Conservation (phyloP, 768 basidiomycete species). For the Pisolithus microcarpus region DNA sequence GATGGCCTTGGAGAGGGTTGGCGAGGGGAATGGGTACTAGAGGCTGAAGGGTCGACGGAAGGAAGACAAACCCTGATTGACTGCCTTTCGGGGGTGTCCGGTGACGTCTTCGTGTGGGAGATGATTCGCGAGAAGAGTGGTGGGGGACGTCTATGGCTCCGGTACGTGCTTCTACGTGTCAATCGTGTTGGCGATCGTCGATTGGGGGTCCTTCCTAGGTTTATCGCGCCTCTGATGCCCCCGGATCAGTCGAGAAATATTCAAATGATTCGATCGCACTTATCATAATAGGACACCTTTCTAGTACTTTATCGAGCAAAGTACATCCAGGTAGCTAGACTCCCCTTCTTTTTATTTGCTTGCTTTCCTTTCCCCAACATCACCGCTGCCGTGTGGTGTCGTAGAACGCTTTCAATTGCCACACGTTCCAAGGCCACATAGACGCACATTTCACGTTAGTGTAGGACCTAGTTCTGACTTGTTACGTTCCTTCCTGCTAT, state of each 20-base stretch:
- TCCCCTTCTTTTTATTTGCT: neutral
- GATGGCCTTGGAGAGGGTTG: constrained; percentile 57
- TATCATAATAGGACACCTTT: constrained; percentile 10
- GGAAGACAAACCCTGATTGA: constrained; percentile 51
- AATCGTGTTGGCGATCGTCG: neutral
- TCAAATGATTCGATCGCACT: constrained; percentile 13
- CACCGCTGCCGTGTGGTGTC: neutral
- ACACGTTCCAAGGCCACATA: too few species aligned
- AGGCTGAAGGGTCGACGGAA: constrained; percentile 69
- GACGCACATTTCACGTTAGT: too few species aligned
- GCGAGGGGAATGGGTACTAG: constrained; percentile 74
- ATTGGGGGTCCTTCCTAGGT: constrained; percentile 5
- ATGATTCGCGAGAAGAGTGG: constrained; percentile 57
- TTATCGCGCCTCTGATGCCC: constrained; percentile 16
- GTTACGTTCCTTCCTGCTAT: neutral
- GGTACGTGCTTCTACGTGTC: constrained; percentile 31
- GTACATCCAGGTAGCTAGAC: neutral
- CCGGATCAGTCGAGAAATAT: constrained; percentile 17
- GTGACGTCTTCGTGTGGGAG: constrained; percentile 41
- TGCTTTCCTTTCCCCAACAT: neutral
- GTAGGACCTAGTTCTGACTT: too few species aligned
- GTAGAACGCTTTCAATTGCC: too few species aligned
- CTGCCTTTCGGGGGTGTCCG: constrained; percentile 36
- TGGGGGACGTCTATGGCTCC: constrained; percentile 56
- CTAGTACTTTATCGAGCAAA: neutral